These are phyloP conservation scores for Pleurotus eryngii DNA, from an alignment of 768 basidiomycete genomes.

Conservation along the genomic window DNA sequence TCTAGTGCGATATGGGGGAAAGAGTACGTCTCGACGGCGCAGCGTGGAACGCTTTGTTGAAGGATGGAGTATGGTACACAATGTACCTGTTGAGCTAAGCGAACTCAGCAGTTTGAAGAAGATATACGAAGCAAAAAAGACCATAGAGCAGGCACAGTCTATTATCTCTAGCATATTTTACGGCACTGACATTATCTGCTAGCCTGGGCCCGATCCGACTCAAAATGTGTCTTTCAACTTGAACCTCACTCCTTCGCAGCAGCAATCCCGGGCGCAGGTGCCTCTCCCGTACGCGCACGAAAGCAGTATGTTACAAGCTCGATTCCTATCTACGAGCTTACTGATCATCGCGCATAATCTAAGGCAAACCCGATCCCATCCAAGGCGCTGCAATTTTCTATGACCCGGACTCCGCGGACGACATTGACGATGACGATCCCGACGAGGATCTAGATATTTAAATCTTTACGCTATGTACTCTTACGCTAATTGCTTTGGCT, in stretches of 20 bases:
- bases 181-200: slow-evolving; percentile 5
- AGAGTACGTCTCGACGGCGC: slow-evolving; percentile 43
- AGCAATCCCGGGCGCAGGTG: slow-evolving; percentile 74
- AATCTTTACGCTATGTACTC: background rate
- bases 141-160: slow-evolving; percentile 27
- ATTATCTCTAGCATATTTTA: background rate
- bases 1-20: slow-evolving; percentile 42
- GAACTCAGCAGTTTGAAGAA: slow-evolving; percentile 50
- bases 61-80: slow-evolving; percentile 47
- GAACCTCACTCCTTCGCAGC: slow-evolving; percentile 77
- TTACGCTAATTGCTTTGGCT: too few species aligned
- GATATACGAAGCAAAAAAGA: slow-evolving; percentile 38
- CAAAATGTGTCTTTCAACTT: slow-evolving; percentile 86
- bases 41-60: slow-evolving; percentile 60
- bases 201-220: slow-evolving; percentile 54
- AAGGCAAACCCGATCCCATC: slow-evolving; percentile 16
- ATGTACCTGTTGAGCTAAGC: slow-evolving; percentile 41
- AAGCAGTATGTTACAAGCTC: slow-evolving; percentile 38
- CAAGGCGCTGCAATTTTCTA: slow-evolving; percentile 65
- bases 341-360: slow-evolving; percentile 29
- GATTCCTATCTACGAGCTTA: background rate
- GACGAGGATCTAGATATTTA: slow-evolving; percentile 91
- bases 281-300: slow-evolving; percentile 90
- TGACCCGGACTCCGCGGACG: slow-evolving; percentile 91
- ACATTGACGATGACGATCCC: slow-evolving; percentile 94